Evolutionary conservation across 768 basidiomycete species (phyloP), one percentile per base, ranked within the genome.

Genomic region (Suillus placidus): DNA sequence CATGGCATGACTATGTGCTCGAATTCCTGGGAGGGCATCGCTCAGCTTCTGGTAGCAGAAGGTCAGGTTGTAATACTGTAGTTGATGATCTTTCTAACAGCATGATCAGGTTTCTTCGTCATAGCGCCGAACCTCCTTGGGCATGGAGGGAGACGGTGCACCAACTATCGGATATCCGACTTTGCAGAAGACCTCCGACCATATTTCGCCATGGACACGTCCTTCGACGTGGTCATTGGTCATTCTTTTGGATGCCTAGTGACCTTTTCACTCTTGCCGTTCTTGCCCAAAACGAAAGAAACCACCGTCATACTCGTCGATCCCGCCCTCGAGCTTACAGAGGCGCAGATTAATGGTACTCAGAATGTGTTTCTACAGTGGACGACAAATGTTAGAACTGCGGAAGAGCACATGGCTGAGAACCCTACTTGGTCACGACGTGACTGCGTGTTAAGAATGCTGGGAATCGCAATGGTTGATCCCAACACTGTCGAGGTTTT

Each of bases 41-140:
- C 38, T 37, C 63, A 60, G 18, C 42, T 57, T 18, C 54, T 71
- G 40, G 71, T 60, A 55, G 54, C 63, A 55, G 60, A 72, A 70
- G 70, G 70, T 71, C 60, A 63, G 61, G 5, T 12, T 26, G 3
- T 32, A 6, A n/a, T n/a, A 16, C 5, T n/a, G 23, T 38, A 32
- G 51, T 60, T n/a, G 34, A 69, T 8, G 13, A 43, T 18, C 13
- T 20, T 12, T 26, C 34, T 34, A 13, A 52, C 61, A 45, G 43
- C 26, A 37, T n/a, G 23, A 63, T 26, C 2, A 76, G 76, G 72
- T 26, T 74, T 68, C 43, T 67, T 70, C 23, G 72, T 76, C 38
- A 66, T 40, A 0, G 74, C 72, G 14, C 74, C 74, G 12, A 73
- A 72, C 52, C 38, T 71, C 2, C 68, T 74, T 23, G 71, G 71